A percentile compares a stretch with the other conserved stretches of the same genome.
These are phyloP conservation scores for Crotalaria pallida DNA, from an alignment of 306 rosid species.

Conservation along the genomic window DNA sequence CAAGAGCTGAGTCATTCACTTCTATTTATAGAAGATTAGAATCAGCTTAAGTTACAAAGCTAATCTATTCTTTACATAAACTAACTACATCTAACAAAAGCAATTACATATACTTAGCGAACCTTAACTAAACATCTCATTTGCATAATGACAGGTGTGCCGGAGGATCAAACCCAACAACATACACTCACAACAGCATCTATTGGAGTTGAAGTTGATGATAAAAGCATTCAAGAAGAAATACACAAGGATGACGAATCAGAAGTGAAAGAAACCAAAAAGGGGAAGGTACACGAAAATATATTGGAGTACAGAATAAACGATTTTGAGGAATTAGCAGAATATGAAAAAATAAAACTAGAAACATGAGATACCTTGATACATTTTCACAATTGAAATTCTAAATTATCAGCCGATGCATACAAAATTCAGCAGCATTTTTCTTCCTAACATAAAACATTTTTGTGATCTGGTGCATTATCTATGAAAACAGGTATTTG, in stretches of 20 bases:
- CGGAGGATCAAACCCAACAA: constrained; percentile 4
- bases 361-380: not conserved
- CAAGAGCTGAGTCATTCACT: too few relatives aligned
- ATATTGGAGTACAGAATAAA: not conserved
- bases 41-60: too few relatives aligned
- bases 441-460: not conserved
- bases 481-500: not conserved
- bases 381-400: not conserved
- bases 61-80: too few relatives aligned
- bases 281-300: constrained; percentile 14
- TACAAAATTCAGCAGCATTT: not conserved
- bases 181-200: not conserved
- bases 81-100: too few relatives aligned
- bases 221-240: constrained; percentile 16
- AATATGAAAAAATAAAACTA: not conserved
- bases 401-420: not conserved
- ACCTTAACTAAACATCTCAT: constrained; percentile 11
- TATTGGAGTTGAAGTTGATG: not conserved
- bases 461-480: not conserved
- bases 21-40: too few relatives aligned
- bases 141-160: constrained; percentile 13
- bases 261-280: not conserved
- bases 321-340: constrained; percentile 16
- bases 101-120: too few relatives aligned
- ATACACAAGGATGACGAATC: constrained; percentile 13